Percentiles rank a stretch among this genome's conserved stretches.
Evolutionary conservation across 805 yeast species (phyloP).

Genomic region (Saturnispora besseyi): DNA sequence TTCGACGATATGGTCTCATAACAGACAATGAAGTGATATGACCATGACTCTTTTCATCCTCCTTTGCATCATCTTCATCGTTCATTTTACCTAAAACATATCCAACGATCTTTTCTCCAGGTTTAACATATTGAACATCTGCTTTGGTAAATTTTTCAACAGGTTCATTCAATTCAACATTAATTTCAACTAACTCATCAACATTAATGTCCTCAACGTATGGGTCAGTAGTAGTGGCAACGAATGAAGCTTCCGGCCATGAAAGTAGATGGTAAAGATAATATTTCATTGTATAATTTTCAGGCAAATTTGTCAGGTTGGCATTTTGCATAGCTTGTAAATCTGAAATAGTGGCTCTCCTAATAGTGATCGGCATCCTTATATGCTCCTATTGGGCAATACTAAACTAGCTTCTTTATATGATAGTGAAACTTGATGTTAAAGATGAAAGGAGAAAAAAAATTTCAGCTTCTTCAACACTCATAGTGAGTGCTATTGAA

Average conservation of each 20-base stretch:
- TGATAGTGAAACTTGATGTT: background rate
- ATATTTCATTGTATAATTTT: slow-evolving; percentile 85
- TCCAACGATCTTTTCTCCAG: slow-evolving; percentile 83
- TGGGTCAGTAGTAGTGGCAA: slow-evolving; percentile 73
- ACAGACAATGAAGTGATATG: slow-evolving; percentile 92
- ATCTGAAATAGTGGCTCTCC: slow-evolving; percentile 81
- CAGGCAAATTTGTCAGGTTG: slow-evolving; percentile 85
- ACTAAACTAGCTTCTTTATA: too few species aligned
- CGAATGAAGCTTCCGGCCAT: slow-evolving; percentile 97
- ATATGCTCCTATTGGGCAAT: background rate
- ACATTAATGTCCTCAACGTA: slow-evolving; percentile 19
- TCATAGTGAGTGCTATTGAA: background rate
- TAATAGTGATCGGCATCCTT: slow-evolving; percentile 72
- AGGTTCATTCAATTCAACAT: slow-evolving; percentile 3
- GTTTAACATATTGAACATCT: slow-evolving; percentile 44
- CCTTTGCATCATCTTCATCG: slow-evolving; percentile 57
- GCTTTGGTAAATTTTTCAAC: slow-evolving; percentile 12
- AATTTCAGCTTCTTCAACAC: background rate
- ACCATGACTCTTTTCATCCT: slow-evolving; percentile 65
- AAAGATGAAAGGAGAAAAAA: background rate
- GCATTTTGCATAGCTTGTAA: slow-evolving; percentile 95
- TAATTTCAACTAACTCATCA: slow-evolving; percentile 15
- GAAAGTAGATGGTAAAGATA: slow-evolving; percentile 89
- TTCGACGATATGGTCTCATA: slow-evolving; percentile 89
- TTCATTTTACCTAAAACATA: slow-evolving; percentile 96